A percentile compares a stretch with the other conserved stretches of the same genome.
These are phyloP conservation scores for Bipolaris cookei DNA, from an alignment of 2,329 filamentous ascomycete genomes.

Conservation along the genomic window DNA sequence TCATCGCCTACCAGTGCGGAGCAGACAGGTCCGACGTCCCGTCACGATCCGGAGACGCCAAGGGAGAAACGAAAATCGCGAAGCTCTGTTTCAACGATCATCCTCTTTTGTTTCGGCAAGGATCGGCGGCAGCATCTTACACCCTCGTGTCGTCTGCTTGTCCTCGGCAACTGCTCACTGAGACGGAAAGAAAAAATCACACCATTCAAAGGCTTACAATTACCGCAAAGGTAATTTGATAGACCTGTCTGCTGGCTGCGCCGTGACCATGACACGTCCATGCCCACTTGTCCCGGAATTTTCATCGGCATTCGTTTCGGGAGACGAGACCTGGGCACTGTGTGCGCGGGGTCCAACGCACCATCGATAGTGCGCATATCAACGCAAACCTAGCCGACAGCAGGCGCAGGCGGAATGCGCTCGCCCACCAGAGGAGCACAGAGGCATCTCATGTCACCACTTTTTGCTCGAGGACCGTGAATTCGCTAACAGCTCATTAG, in stretches of 20 bases:
- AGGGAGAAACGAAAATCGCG: conserved; percentile 27
- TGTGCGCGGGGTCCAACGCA: conserved; percentile 23
- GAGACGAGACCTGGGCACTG: conserved; percentile 10
- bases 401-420: conserved; percentile 1
- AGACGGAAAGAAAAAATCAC: conserved; percentile 4
- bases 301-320: conserved; percentile 15
- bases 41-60: conserved; percentile 26
- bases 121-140: conserved; percentile 26
- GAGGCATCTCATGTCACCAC: conserved; percentile 13
- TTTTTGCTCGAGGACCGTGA: conserved; percentile 8
- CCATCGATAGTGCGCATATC: conserved; percentile 27
- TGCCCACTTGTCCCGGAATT: conserved; percentile 6
- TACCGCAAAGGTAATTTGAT: conserved; percentile 6
- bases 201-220: conserved; percentile 1
- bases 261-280: conserved; percentile 16
- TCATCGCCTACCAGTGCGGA: background rate
- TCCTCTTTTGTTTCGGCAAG: conserved; percentile 18
- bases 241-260: conserved; percentile 1
- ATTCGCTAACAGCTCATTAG: conserved; percentile 37
- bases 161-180: background rate
- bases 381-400: conserved; percentile 23
- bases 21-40: conserved; percentile 1
- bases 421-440: background rate
- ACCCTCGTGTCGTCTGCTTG: conserved; percentile 6
- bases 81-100: conserved; percentile 13